Percentiles rank a stretch among this genome's conserved stretches.
Conservation (phyloP, 2,329 filamentous ascomycete species). For the Colletotrichum sp. region DNA sequence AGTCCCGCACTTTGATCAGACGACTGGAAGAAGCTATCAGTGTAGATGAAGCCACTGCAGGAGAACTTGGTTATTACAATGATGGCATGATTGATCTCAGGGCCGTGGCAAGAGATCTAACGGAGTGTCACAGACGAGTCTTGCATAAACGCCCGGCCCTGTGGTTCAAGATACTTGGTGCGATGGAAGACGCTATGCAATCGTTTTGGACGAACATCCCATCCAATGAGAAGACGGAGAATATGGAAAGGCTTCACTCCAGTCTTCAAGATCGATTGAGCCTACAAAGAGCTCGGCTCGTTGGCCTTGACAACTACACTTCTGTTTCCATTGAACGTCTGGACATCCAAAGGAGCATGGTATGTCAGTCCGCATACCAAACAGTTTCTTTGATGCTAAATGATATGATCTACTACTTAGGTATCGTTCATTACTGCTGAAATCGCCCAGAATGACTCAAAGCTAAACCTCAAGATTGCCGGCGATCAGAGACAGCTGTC, state of each 20-base stretch:
- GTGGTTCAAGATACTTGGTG: background rate
- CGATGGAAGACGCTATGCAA: background rate
- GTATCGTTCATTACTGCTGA: background rate
- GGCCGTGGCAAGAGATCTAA: background rate
- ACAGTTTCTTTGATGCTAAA: rapidly evolving
- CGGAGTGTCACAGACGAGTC: background rate
- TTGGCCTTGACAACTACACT: background rate
- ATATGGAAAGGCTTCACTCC: background rate
- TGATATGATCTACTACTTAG: background rate
- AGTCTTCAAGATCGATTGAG: background rate
- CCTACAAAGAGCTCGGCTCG: background rate
- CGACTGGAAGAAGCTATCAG: background rate
- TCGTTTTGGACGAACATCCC: background rate
- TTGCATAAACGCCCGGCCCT: background rate
- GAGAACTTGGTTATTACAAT: background rate
- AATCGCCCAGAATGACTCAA: background rate
- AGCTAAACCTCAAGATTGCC: background rate
- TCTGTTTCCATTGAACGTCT: background rate
- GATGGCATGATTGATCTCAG: background rate
- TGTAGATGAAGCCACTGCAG: background rate
- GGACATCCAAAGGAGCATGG: background rate
- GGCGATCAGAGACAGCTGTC: background rate
- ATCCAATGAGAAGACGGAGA: background rate
- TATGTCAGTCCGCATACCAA: no score
- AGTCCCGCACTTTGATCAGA: background rate